These are phyloP conservation scores for Spencermartinsiella ligniputridi DNA, from an alignment of 1,139 yeast genomes.

Conservation along the genomic window DNA sequence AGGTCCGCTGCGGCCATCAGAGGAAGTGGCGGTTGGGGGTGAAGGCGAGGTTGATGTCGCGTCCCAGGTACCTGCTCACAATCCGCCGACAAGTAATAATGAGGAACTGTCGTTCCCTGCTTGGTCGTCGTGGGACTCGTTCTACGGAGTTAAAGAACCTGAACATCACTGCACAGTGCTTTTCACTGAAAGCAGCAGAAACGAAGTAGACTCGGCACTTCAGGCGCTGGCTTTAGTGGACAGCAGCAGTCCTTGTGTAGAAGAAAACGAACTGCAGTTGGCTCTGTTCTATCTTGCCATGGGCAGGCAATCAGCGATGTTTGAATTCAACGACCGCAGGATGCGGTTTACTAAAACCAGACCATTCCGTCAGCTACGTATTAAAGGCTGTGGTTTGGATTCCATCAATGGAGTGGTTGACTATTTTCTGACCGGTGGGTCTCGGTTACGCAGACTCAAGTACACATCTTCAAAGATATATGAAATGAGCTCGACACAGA, in stretches of 20 bases:
- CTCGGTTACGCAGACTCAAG: constrained; percentile 24
- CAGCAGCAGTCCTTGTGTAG: background rate
- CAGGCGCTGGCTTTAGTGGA: background rate
- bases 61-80: background rate
- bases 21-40: background rate
- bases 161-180: constrained; percentile 4
- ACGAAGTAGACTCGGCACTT: constrained; percentile 7
- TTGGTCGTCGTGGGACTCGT: constrained; percentile 3
- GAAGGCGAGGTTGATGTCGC: background rate
- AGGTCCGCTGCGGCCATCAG: background rate
- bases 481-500: constrained; percentile 1
- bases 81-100: background rate
- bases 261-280: constrained; percentile 11
- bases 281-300: constrained; percentile 17
- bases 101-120: background rate
- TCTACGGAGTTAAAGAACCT: background rate
- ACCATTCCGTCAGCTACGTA: constrained; percentile 12
- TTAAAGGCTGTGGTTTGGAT: constrained; percentile 19
- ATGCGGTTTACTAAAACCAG: constrained; percentile 15
- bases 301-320: constrained; percentile 21
- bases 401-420: constrained; percentile 16
- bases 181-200: constrained; percentile 7
- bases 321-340: constrained; percentile 14
- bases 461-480: constrained; percentile 21
- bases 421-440: constrained; percentile 24